Conservation (phyloP, 2,329 filamentous ascomycete genomes). For the Pseudofabraea citricarpa region DNA sequence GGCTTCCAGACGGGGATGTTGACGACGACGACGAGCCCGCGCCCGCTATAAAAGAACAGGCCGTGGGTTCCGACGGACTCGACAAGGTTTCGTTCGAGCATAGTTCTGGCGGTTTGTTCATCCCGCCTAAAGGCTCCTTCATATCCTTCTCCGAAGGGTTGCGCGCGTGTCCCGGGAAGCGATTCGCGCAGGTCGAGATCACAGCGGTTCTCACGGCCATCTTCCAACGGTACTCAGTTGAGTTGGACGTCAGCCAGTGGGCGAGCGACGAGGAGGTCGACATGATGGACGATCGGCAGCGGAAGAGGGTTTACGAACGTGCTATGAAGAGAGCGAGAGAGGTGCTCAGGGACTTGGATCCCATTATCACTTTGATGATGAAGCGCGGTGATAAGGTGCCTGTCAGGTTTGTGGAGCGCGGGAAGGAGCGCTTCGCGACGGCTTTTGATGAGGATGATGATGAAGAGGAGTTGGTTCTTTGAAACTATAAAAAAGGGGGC, state of each 20-base stretch:
- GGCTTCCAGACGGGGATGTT: constrained; percentile 23
- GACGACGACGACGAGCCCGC: constrained; percentile 2
- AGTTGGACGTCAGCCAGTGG: constrained; percentile 23
- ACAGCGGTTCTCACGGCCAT: constrained; percentile 25
- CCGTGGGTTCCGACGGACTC: not conserved
- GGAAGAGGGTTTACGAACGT: constrained; percentile 16
- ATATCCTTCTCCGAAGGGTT: constrained; percentile 29
- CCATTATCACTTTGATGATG: constrained; percentile 20
- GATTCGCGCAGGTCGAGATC: constrained; percentile 32
- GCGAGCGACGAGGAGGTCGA: constrained; percentile 21
- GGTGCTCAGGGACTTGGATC: constrained; percentile 13
- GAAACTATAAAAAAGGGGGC: no score
- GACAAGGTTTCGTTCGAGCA: constrained; percentile 8
- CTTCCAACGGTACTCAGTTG: constrained; percentile 21
- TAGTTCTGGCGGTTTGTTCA: constrained; percentile 13
- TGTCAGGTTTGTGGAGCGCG: constrained; percentile 21
- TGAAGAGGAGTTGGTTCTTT: no score
- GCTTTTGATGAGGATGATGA: constrained; percentile 1
- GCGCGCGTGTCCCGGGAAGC: constrained; percentile 32
- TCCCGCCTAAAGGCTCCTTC: constrained; percentile 24
- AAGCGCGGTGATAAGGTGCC: constrained; percentile 14
- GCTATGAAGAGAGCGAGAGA: constrained; percentile 14
- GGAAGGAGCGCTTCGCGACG: constrained; percentile 20
- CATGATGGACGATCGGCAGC: constrained; percentile 16
- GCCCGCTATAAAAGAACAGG: no score